Base-by-base conservation (phyloP, 2,329 filamentous ascomycete species). In the Fusarium sp. region DNA sequence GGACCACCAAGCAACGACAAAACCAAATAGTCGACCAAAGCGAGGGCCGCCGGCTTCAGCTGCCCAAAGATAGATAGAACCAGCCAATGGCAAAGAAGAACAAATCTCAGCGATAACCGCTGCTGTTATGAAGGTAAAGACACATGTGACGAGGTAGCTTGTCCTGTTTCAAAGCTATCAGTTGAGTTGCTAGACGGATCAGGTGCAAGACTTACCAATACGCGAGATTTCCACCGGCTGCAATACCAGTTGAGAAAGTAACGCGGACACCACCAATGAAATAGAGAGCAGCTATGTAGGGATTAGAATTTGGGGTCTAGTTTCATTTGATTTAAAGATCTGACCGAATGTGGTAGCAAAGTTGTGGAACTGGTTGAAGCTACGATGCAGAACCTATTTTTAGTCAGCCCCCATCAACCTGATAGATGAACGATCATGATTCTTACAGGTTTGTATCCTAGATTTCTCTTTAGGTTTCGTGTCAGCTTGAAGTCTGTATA, bases 311-410 rank as follows among this genome's bases (percentile, higher is more conserved):
- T 1, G 9, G 11, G 14, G n/a, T 17, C 49, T 40, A 57, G 21
- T 13, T 8, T 7, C 7, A 2, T 17, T 13, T 7, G 24, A 2
- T 13, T 6, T 28, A 6, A 3, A n/a, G 7, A 19, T 28, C 54
- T 28, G 13, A 57, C 55, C 55, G 3, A 57, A 57, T 2, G 55
- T 57, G 1, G 55, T 57, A 2, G 55, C 55, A 2, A 57, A 57
- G 17, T 52, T 57, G 38, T 57, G 55, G 2, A 57, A 57, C 17
- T 57, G 55, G 17, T 53, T 57, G 39, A 57, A 57, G 7, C 38
- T 57, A 0, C 55, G 46, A n/a, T 52, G 14, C 1, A 57, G 22
- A 0, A 57, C 54, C 54, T 57, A 3, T 7, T 0, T 0, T 7
- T 1, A 1, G 5, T 57, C 1, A 51, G 17, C 4, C 7, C 0